Evolutionary conservation across 2,329 filamentous ascomycete species (phyloP), one percentile per base, ranked within the genome.

Genomic region (Penicillium sp.): DNA sequence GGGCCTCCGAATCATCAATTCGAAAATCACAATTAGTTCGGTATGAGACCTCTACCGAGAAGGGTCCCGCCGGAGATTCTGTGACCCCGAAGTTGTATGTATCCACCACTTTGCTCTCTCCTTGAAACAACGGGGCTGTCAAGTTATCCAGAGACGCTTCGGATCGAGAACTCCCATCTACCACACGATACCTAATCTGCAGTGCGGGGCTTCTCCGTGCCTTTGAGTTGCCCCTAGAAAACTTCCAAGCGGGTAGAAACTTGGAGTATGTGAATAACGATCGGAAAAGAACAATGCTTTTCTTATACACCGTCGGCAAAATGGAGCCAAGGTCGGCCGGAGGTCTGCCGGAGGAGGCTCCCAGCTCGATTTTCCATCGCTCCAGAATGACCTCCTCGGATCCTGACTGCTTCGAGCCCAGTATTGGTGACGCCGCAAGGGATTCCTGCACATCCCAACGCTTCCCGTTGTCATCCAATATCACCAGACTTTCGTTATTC

Each of bases 271-370:
- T 86, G 73, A 90, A 96, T 46, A 99, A 82, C 1, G 92, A 92
- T 58, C 95, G 86, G 76, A 98, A 97, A 66, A 97, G 86, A 64
- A 98, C 90, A 62, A 99, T 96, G 67, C 90, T 91, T 77, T 96
- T 95, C 78, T 99, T 99, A 82, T 99, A 99, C 57, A 96, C 87
- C 52, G 91, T 93, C 14, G 95, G 92, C 51, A 98, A 79, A 31
- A 84, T 79, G 47, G 84, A 80, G 52, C 75, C 80, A 51, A 86
- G 73, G 57, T 86, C 83, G 39, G 78, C 67, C 6, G 79, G 67
- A 55, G 90, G 70, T 84, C 82, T 71, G 71, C 80, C 71, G 56
- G 80, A 74, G 56, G 78, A 77, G 64, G 85, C 84, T 70, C 90
- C 90, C 55, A 98, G 81, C 70, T 95, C 89, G 62, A 99, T 84